Evolutionary conservation across 805 yeast species (phyloP).

Genomic region (Teunomyces aglyptinius): DNA sequence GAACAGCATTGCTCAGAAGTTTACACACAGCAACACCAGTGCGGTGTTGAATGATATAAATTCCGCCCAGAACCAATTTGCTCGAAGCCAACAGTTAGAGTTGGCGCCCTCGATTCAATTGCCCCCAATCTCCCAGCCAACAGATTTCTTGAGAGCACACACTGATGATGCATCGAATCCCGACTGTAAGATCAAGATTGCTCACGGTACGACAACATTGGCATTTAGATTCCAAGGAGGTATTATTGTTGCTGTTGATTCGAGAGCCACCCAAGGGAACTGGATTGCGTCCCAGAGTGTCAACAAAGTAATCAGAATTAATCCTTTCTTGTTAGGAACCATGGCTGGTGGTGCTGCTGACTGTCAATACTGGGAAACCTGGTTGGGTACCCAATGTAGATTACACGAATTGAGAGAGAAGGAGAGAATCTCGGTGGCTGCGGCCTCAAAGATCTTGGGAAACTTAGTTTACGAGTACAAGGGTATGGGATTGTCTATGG

Average conservation of each 20-base stretch:
- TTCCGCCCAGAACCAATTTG: constrained; percentile 20
- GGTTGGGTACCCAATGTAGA: constrained; percentile 97
- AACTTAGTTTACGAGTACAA: constrained; percentile 91
- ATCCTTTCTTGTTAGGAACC: constrained; percentile 91
- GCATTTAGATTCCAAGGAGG: constrained; percentile 97
- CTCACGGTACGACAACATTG: constrained; percentile 98
- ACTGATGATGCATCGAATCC: constrained; percentile 93
- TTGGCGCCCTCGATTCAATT: constrained; percentile 63
- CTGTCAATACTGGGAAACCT: constrained; percentile 98
- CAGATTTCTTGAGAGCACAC: constrained; percentile 94
- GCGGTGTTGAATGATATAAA: constrained; percentile 27
- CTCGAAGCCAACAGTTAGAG: constrained; percentile 22
- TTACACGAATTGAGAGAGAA: constrained; percentile 92
- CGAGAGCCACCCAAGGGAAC: constrained; percentile 96
- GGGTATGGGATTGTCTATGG: constrained; percentile 99
- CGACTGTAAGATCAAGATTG: constrained; percentile 92
- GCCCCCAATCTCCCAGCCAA: constrained; percentile 86
- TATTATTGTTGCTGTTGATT: constrained; percentile 93
- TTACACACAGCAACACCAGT: constrained; percentile 30
- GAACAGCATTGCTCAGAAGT: constrained; percentile 41
- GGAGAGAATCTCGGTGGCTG: constrained; percentile 92
- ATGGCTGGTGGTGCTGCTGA: constrained; percentile 99
- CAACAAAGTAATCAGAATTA: constrained; percentile 94
- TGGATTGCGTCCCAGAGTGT: constrained; percentile 99
- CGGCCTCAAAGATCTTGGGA: constrained; percentile 90